These are phyloP conservation scores for Penicillium thymicola DNA, from an alignment of 2,329 filamentous ascomycete genomes.

Conservation along the genomic window DNA sequence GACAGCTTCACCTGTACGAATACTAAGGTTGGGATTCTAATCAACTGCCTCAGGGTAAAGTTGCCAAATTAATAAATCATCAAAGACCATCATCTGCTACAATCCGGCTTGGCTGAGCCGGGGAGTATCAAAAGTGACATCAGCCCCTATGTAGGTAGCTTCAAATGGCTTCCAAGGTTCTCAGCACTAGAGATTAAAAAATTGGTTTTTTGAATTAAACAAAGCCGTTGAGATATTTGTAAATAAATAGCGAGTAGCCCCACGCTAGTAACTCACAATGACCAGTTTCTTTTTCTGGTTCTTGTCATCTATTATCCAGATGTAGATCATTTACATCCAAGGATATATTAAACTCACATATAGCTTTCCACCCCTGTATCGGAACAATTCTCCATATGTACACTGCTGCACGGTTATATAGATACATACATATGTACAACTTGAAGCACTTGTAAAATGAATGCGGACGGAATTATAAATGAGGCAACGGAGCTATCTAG, in stretches of 20 bases:
- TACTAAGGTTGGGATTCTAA: background rate
- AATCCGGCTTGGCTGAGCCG: conserved; percentile 2
- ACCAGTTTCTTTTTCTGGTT: background rate
- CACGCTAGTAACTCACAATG: background rate
- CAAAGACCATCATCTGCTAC: background rate
- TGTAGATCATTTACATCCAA: background rate
- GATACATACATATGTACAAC: background rate
- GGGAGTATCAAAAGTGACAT: background rate
- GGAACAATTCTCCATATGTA: background rate
- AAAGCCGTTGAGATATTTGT: background rate
- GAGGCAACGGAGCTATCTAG: too few relatives aligned
- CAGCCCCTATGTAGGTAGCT: background rate
- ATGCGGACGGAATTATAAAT: too few relatives aligned
- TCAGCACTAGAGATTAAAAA: background rate
- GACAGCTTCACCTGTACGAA: background rate
- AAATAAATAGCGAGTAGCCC: background rate
- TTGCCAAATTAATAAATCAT: background rate
- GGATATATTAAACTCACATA: background rate
- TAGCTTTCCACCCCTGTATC: background rate
- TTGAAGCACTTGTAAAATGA: background rate
- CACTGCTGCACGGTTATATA: background rate
- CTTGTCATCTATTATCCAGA: background rate
- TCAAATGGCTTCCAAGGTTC: background rate
- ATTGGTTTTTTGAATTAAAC: background rate
- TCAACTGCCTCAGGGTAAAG: background rate